These are phyloP conservation scores for Coleophoma eucalyptorum DNA, from an alignment of 2,329 filamentous ascomycete genomes.

Conservation along the genomic window DNA sequence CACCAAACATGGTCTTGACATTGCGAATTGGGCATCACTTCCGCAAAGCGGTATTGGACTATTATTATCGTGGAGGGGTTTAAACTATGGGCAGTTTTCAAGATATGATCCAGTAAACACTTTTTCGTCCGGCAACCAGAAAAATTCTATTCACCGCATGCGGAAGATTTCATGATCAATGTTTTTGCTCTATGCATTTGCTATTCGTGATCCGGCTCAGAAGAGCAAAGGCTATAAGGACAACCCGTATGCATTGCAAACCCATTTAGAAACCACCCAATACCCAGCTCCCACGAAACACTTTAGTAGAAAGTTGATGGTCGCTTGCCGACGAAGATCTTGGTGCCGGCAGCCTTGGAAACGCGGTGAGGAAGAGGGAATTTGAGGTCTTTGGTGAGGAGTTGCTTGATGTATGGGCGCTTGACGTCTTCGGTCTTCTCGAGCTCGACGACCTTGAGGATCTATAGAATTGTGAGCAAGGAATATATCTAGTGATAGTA, in stretches of 20 bases:
- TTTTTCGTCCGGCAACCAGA: background rate
- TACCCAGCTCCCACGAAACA: conserved; percentile 8
- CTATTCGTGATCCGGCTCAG: conserved; percentile 24
- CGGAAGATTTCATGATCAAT: conserved; percentile 9
- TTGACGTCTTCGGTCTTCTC: conserved; percentile 93
- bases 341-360: conserved; percentile 77
- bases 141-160: background rate
- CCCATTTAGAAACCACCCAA: conserved; percentile 22
- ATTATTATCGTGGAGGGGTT: background rate
- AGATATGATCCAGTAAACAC: background rate
- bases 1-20: background rate
- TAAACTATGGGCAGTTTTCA: background rate
- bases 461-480: conserved; percentile 47
- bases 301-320: conserved; percentile 90
- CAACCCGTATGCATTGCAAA: conserved; percentile 29
- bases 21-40: background rate
- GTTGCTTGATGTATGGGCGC: conserved; percentile 99
- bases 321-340: conserved; percentile 89
- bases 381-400: conserved; percentile 88
- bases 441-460: conserved; percentile 97
- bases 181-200: conserved; percentile 22
- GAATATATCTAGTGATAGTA: background rate
- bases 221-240: conserved; percentile 28
- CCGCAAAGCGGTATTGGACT: no score
- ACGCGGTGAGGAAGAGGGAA: conserved; percentile 99